Base-by-base conservation (phyloP, 2,329 filamentous ascomycete species). In the Stagonosporopsis tanaceti region DNA sequence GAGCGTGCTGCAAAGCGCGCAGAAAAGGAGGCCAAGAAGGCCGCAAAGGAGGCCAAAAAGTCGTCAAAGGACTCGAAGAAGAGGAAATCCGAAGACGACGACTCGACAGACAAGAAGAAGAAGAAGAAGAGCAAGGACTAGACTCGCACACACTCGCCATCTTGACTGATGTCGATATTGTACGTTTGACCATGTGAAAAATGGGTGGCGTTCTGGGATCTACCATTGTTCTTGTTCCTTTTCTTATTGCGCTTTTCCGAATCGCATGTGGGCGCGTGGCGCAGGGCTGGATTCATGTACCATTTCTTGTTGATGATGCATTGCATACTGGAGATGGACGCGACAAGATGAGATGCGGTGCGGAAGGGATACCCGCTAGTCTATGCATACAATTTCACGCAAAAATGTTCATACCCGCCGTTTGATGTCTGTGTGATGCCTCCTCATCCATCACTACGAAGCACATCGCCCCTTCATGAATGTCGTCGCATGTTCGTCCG, bases 111-210 rank as follows among this genome's bases (percentile, higher is more conserved):
- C n/a, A 64, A 66, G n/a, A 65, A 63, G 76, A 87, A 86, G 77
- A 86, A 87, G 78, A 81, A 83, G 73, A 89, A 89, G 82, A 77
- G 68, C 71, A 76, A 77, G 71, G 74, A 67, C 27, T 76, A 76
- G 65, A 66, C 37, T 38, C 37, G 20, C 38, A 34, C 38, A 34
- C 37, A 20, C 20, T 32, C 12, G 30, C 45, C 50, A 48, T 55
- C 37, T 35, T 44, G 17, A n/a, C n/a, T 42, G 41, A 42, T 50
- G 53, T 46, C 22, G 50, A 22, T 50, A 30, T 51, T 52, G 51
- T 54, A 52, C 57, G 57, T 55, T 51, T 51, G 57, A 48, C 45
- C 51, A 59, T 59, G 57, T 59, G 57, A 59, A 59, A 59, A 59
- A 55, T 41, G 57, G 52, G 51, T 55, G 51, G 57, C 51, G 50